Evolutionary conservation across 345 rosid species (phyloP), one percentile per base, ranked within the genome.

Genomic region (Eucalyptus fibrosa): DNA sequence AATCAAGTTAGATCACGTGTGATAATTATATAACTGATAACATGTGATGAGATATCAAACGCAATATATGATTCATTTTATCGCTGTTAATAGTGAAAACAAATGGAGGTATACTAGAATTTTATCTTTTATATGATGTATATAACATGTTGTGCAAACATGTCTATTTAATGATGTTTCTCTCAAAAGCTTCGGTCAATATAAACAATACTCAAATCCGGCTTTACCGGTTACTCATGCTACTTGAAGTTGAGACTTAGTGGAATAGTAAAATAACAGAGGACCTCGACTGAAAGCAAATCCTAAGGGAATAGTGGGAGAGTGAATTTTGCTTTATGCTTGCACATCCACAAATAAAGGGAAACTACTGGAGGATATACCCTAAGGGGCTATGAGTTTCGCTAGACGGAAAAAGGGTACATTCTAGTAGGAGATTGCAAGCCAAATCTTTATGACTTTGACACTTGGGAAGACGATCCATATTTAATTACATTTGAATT

Each of bases 361-460:
- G 19, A 86, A 89, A 50, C 49, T 53, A 18, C 60, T 24, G 28
- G 60, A 87, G 94, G 87, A 92, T 91, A 91, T 93, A 87, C 92
- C 91, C 59, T 88, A 87, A 42, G 50, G 42, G 30, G 47, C 80
- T 40, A 77, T 62, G 49, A 89, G 86, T 86, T 69, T 86, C 60
- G 62, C 47, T 40, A 21, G 83, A 77, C 30, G 7, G 44, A 45
- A 32, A 90, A 65, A 65, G 86, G 88, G 92, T 86, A 91, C 91
- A 90, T 92, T 92, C 91, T 88, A 65, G 92, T 88, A 89, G 87
- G 44, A 55, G 83, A 90, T 89, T 88, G 90, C 69, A 82, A 77
- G 47, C 87, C 90, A 92, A 92, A 92, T 92, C 90, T 86, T 90
- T 92, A 87, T 88, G 88, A 87, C 88, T 88, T 42, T 42, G 89